Percentiles rank a stretch among this genome's conserved stretches.
These are phyloP conservation scores for Phaffia australis DNA, from an alignment of 768 basidiomycete species.

Conservation along the genomic window DNA sequence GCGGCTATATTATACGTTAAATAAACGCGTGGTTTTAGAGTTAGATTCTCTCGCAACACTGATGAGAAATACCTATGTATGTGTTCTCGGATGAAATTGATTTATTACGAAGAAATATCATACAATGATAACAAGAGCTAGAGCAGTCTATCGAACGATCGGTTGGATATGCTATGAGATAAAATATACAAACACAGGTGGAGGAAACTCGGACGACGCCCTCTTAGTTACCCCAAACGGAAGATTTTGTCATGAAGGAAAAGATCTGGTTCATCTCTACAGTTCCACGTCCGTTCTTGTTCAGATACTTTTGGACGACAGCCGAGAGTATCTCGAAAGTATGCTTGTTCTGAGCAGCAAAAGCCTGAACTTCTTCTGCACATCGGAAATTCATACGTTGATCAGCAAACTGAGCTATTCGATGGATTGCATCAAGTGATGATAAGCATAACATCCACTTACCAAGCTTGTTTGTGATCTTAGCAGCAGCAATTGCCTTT, in stretches of 20 bases:
- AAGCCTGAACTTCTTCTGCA: conserved; percentile 49
- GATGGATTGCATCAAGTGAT: neutral
- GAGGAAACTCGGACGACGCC: too few relatives aligned
- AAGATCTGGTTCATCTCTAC: conserved; percentile 72
- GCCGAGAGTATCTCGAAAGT: conserved; percentile 48
- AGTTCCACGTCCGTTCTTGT: conserved; percentile 79
- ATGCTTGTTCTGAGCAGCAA: conserved; percentile 46
- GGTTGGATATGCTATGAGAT: too few relatives aligned
- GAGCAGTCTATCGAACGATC: too few relatives aligned
- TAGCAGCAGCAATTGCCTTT: conserved; percentile 49
- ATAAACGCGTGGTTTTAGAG: too few relatives aligned
- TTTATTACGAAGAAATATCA: too few relatives aligned
- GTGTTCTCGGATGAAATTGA: too few relatives aligned
- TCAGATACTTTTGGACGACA: conserved; percentile 67
- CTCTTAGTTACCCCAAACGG: neutral
- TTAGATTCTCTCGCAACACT: too few relatives aligned
- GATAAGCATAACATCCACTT: too few relatives aligned
- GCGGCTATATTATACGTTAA: too few relatives aligned
- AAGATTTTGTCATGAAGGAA: conserved; percentile 50
- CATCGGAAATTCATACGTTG: neutral
- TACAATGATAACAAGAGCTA: too few relatives aligned
- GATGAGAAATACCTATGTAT: too few relatives aligned
- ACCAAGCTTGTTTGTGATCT: conserved; percentile 40
- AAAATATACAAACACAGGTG: too few relatives aligned
- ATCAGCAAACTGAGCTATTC: conserved; percentile 32